Conservation (phyloP, 2,329 filamentous ascomycete genomes). For the Fusarium protoensiforme region DNA sequence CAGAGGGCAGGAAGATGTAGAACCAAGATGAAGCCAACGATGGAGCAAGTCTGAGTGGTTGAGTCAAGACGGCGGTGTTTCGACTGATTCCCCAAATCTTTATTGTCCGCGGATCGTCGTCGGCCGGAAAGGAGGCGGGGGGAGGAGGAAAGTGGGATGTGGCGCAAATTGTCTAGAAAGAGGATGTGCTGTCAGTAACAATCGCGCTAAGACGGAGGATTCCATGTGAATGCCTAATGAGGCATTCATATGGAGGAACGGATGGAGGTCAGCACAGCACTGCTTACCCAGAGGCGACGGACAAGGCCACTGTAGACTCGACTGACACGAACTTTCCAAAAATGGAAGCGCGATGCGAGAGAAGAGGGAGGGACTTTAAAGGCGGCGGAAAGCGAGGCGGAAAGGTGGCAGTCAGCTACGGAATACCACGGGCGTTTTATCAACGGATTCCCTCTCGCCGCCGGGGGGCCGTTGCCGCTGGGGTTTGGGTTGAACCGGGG, state of each 20-base stretch:
- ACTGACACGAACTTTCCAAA: neutral
- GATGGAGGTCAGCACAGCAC: neutral
- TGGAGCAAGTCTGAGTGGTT: neutral
- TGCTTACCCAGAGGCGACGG: neutral
- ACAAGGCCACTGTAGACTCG: neutral
- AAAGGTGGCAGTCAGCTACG: constrained; percentile 8
- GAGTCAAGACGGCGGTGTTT: constrained; percentile 5
- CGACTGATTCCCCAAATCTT: constrained; percentile 14
- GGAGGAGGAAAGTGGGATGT: constrained; percentile 33
- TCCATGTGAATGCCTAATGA: constrained; percentile 13
- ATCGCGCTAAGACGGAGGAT: constrained; percentile 23
- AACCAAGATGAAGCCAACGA: neutral
- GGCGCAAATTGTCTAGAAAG: constrained; percentile 38
- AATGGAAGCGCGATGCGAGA: neutral
- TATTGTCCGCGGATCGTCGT: constrained; percentile 34
- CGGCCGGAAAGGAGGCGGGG: constrained; percentile 44
- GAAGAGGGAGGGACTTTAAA: neutral
- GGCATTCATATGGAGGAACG: constrained; percentile 12
- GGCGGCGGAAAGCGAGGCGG: constrained; percentile 8
- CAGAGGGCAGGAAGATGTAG: neutral
- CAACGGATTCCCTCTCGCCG: neutral
- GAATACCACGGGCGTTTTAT: constrained; percentile 32
- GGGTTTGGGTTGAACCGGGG: constrained; percentile 11
- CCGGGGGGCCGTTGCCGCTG: constrained; percentile 10
- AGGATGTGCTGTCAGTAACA: constrained; percentile 35